phyloP scores from a whole-genome alignment of 768 basidiomycete species.

The Auricularia sp. region DNA sequence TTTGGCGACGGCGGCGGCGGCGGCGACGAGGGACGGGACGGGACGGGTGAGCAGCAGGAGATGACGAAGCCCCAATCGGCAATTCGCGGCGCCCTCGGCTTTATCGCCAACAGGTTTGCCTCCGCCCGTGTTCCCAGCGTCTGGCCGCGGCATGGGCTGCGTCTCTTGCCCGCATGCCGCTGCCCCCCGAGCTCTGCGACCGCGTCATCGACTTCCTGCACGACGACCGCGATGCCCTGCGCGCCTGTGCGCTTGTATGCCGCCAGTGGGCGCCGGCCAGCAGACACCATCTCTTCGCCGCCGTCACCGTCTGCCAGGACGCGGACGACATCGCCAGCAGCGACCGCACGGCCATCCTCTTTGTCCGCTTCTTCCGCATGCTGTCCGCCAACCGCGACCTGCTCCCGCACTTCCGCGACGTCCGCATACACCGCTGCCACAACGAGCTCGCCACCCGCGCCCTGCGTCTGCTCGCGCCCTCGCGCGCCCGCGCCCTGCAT shows the following conservation, averaged over 20 bases:
- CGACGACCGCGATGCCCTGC: conserved; percentile 20
- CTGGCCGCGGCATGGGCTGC: neutral
- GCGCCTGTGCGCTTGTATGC: conserved; percentile 24
- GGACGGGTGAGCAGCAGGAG: neutral
- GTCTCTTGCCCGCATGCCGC: neutral
- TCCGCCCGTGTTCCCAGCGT: no score
- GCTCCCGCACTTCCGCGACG: neutral
- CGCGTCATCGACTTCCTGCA: conserved; percentile 23
- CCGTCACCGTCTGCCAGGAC: neutral
- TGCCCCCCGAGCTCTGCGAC: conserved; percentile 23
- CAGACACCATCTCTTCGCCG: conserved; percentile 18
- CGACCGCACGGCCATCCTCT: neutral
- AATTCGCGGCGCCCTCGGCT: no score
- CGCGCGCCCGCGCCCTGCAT: neutral
- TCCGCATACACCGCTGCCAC: neutral
- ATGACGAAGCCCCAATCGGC: no score
- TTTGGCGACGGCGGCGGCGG: neutral
- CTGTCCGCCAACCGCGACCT: neutral
- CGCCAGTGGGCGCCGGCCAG: conserved; percentile 18
- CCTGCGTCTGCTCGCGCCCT: neutral
- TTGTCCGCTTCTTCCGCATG: neutral
- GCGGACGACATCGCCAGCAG: neutral
- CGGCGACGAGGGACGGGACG: neutral
- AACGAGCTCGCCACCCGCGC: neutral
- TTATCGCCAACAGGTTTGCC: no score